Percentiles rank a stretch among this genome's conserved stretches.
Conservation (phyloP, 2,329 filamentous ascomycete species). For the Fusarium hainanense region DNA sequence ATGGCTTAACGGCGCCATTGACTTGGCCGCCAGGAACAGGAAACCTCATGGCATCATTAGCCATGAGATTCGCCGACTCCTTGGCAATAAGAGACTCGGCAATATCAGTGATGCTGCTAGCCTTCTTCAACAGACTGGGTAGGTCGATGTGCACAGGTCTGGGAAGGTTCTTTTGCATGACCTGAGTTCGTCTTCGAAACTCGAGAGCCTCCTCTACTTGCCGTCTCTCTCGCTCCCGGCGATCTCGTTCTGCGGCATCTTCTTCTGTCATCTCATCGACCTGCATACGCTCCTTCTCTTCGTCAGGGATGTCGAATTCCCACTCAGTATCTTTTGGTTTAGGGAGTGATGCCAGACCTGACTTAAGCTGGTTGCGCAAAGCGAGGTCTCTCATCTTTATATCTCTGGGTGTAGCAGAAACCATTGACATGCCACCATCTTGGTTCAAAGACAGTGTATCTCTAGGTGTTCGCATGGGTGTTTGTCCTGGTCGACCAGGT, state of each 20-base stretch:
- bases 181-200: conserved; percentile 85
- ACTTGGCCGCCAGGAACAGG: conserved; percentile 76
- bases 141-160: conserved; percentile 80
- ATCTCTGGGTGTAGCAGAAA: conserved; percentile 81
- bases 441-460: conserved; percentile 88
- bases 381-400: conserved; percentile 77
- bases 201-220: conserved; percentile 82
- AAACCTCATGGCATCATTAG: conserved; percentile 81
- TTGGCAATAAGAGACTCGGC: conserved; percentile 76
- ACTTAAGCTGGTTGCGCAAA: conserved; percentile 74
- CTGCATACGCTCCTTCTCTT: conserved; percentile 70
- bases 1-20: conserved; percentile 66
- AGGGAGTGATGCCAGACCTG: conserved; percentile 82
- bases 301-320: conserved; percentile 92
- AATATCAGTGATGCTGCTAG: conserved; percentile 69
- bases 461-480: conserved; percentile 87
- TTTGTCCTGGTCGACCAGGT: conserved; percentile 76
- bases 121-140: conserved; percentile 71
- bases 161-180: conserved; percentile 87
- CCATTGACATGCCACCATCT: conserved; percentile 73
- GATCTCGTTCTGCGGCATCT: conserved; percentile 78
- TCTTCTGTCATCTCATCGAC: conserved; percentile 63
- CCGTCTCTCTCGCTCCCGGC: conserved; percentile 76
- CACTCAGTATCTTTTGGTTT: conserved; percentile 94
- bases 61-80: conserved; percentile 83